These are phyloP conservation scores for Hypoxylon subgilvum DNA, from an alignment of 495 filamentous ascomycete genomes.

Conservation along the genomic window DNA sequence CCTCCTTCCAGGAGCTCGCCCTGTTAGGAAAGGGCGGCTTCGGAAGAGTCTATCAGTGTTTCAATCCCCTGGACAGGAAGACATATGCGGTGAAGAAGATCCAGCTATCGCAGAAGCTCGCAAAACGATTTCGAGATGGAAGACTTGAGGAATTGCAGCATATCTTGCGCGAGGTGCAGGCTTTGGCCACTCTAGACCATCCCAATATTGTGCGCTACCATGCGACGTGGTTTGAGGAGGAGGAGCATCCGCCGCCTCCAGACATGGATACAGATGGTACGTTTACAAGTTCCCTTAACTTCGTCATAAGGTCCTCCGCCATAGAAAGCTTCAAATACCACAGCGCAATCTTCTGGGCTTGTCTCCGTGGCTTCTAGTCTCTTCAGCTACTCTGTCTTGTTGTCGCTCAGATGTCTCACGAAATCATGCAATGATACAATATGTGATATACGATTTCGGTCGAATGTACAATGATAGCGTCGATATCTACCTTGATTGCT, in stretches of 20 bases:
- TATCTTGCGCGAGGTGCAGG: constrained; percentile 62
- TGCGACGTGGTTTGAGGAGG: constrained; percentile 61
- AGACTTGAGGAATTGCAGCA: constrained; percentile 57
- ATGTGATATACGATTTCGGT: too few relatives aligned
- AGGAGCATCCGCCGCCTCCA: constrained; percentile 43
- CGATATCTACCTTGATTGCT: too few relatives aligned
- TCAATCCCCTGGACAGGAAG: constrained; percentile 58
- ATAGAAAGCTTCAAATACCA: too few relatives aligned
- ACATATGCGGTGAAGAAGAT: constrained; percentile 64
- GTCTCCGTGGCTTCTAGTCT: too few relatives aligned
- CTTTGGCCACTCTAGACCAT: constrained; percentile 61
- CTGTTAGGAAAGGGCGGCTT: constrained; percentile 61
- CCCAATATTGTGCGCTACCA: constrained; percentile 63
- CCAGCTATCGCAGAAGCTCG: constrained; percentile 53
- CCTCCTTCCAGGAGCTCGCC: constrained; percentile 36
- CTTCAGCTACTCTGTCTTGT: too few relatives aligned
- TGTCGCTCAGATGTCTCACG: too few relatives aligned
- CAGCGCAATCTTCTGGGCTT: too few relatives aligned
- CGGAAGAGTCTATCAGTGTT: constrained; percentile 61
- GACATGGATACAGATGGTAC: constrained; percentile 23
- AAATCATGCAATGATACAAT: too few relatives aligned
- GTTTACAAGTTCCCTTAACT: constrained; percentile 3
- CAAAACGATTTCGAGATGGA: constrained; percentile 55
- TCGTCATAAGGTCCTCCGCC: too few relatives aligned
- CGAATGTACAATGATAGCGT: too few relatives aligned